Base-by-base conservation (phyloP, 1,139 yeast genomes). In the Groenewaldozyma sp. region DNA sequence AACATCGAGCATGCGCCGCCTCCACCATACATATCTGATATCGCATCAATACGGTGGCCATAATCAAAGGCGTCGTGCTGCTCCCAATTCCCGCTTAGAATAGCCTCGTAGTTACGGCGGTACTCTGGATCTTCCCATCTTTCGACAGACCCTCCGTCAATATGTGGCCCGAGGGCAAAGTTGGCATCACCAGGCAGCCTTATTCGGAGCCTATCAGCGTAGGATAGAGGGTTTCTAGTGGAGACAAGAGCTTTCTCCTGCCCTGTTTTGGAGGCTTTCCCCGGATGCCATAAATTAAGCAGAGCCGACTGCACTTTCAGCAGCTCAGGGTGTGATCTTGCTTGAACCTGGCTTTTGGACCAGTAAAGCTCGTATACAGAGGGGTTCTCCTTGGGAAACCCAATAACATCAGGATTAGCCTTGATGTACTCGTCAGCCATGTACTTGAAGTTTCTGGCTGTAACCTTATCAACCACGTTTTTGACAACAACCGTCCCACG, bases 391-490 rank as follows among this genome's bases (percentile, higher is more conserved):
- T 50, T 49, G 1, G 73, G 70, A 32, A 44, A 45, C 7, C 48
- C 44, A 11, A 42, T 59, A 83, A 17, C 82, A 34, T 75, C 78
- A 1, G 91, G 83, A 56, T 86, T 77, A 4, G 76, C 77, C 50
- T 91, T 98, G 38, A 78, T 78, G 70, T 93, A 91, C 47, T 82
- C 93, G 60, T 91, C 97, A 96, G 39, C 24, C 24, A 34, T 39
- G n/a, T 35, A n/a, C 26, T 40, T 42, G 17, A 35, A 34, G 29
- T 35, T 36, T 14, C 47, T 39, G 0, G 65, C 68, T 38, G 54
- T 50, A 1, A 49, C 54, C 16, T 40, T 42, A 3, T 60, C 56
- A 14, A 65, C 44, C 7, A 64, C 65, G 36, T 54, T 52, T 20
- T 58, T 50, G 21, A 65, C 47, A 5, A 65, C 58, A 20, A 60